Conservation (phyloP, 768 basidiomycete species). For the Trametes punicea region DNA sequence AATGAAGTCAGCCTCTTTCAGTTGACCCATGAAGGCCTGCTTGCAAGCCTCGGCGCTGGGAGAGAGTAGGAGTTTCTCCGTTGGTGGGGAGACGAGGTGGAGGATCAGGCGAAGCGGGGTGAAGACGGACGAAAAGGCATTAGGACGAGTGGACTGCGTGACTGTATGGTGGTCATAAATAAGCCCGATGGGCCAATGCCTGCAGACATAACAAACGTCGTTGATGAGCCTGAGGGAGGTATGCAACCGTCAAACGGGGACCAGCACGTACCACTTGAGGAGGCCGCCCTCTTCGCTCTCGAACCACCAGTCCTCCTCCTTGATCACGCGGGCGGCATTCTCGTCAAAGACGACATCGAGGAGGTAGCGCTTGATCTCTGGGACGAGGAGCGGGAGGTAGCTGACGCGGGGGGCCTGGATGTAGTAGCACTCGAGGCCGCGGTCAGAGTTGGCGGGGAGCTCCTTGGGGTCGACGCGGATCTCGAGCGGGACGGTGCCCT, state of each 20-base stretch:
- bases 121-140: slow-evolving; percentile 37
- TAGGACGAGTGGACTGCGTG: slow-evolving; percentile 50
- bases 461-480: slow-evolving; percentile 87
- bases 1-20: slow-evolving; percentile 96
- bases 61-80: slow-evolving; percentile 78
- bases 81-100: slow-evolving; percentile 85
- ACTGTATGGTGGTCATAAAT: slow-evolving; percentile 85
- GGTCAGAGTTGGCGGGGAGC: slow-evolving; percentile 86
- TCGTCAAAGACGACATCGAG: slow-evolving; percentile 94
- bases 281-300: slow-evolving; percentile 80
- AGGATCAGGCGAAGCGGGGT: slow-evolving; percentile 75
- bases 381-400: slow-evolving; percentile 89
- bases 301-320: slow-evolving; percentile 97
- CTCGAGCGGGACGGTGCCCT: slow-evolving; percentile 86
- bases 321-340: slow-evolving; percentile 64
- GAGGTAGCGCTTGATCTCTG: slow-evolving; percentile 84
- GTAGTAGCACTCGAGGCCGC: slow-evolving; percentile 87
- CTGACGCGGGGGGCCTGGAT: slow-evolving; percentile 87
- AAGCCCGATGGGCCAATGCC: slow-evolving; percentile 98
- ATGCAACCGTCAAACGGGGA: not conserved
- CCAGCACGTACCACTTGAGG: slow-evolving; percentile 74
- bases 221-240: not conserved
- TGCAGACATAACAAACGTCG: slow-evolving; percentile 30
- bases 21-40: slow-evolving; percentile 90
- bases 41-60: slow-evolving; percentile 86